Base-by-base conservation (phyloP, 2,329 filamentous ascomycete genomes). In the Alternaria consortialis region DNA sequence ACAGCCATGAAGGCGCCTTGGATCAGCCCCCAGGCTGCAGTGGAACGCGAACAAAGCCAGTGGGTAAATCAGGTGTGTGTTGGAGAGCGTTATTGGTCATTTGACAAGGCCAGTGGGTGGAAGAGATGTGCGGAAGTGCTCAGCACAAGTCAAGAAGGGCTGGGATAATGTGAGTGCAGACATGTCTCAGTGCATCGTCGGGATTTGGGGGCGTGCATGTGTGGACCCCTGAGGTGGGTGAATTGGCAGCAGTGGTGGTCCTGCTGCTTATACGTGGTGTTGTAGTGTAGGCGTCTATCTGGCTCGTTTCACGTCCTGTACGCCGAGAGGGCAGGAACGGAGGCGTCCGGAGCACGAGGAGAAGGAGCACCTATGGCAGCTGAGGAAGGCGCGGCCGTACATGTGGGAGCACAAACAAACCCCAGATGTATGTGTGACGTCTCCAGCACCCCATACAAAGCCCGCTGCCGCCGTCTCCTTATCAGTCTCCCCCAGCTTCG, bases 41-140 rank as follows among this genome's bases (percentile, higher is more conserved):
- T 72, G 70, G 51, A 65, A 72, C 65, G 36, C 63, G 37, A 64
- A 51, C 51, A 62, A 64, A 56, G 60, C 58, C 65, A 63, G 51
- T 65, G 67, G 53, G 56, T 58, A 61, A 51, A 60, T 60, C 59
- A 60, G 51, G 25, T 51, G 63, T 23, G 58, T 47, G 48, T 58
- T 42, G 61, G 53, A 48, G 43, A 46, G 55, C 29, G 36, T 42
- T 40, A 66, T 64, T 71, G 69, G 67, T 56, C 67, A 51, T 66
- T 42, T 57, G 65, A 60, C 51, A 56, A 36, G 54, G 43, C 62
- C 63, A 67, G 56, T 58, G 34, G 32, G 40, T 27, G 39, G 29
- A 52, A 58, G 29, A 50, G 58, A 64, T 39, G 54, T 58, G 60
- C 50, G 50, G 48, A 56, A 63, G 53, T 48, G 56, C 59, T 59